Conservation (phyloP, 2,329 filamentous ascomycete genomes). For the Diaporthe ilicicola region DNA sequence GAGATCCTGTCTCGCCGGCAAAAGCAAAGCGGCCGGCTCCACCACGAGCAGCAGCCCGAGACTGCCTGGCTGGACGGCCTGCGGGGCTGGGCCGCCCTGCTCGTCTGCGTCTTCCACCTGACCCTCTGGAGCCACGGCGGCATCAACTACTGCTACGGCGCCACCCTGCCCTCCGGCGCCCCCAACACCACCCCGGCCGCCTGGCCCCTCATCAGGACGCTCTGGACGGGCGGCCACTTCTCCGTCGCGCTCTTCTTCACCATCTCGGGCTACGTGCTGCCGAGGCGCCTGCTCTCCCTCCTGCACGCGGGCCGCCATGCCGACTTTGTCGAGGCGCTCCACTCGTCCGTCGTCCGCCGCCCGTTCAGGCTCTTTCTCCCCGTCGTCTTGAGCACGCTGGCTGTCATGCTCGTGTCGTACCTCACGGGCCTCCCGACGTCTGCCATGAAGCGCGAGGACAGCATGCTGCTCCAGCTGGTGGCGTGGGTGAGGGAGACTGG, state of each 20-base stretch:
- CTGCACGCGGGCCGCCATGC: conserved; percentile 24
- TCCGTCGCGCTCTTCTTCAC: conserved; percentile 26
- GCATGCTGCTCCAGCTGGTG: conserved; percentile 15
- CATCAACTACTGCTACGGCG: conserved; percentile 27
- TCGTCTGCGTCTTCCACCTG: conserved; percentile 26
- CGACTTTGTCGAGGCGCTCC: conserved; percentile 17
- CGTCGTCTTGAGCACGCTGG: conserved; percentile 19
- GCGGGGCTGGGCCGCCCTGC: conserved; percentile 27
- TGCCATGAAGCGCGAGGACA: conserved; percentile 1
- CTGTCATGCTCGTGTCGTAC: conserved; percentile 7
- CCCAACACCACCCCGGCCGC: conserved; percentile 14
- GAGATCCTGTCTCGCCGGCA: conserved; percentile 25
- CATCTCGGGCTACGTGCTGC: conserved; percentile 38
- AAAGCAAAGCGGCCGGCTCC: neutral
- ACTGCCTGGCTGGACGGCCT: conserved; percentile 30
- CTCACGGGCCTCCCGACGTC: conserved; percentile 20
- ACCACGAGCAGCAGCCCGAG: neutral
- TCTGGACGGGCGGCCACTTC: conserved; percentile 26
- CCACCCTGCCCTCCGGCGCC: neutral
- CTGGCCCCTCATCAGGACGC: conserved; percentile 9
- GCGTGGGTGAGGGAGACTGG: conserved; percentile 16
- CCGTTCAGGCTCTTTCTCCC: conserved; percentile 21
- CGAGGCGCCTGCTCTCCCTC: conserved; percentile 14
- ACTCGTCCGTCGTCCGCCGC: conserved; percentile 25
- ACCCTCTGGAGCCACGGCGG: conserved; percentile 19